Evolutionary conservation across 306 rosid species (phyloP).

Genomic region (Sphenostylis stenocarpa): DNA sequence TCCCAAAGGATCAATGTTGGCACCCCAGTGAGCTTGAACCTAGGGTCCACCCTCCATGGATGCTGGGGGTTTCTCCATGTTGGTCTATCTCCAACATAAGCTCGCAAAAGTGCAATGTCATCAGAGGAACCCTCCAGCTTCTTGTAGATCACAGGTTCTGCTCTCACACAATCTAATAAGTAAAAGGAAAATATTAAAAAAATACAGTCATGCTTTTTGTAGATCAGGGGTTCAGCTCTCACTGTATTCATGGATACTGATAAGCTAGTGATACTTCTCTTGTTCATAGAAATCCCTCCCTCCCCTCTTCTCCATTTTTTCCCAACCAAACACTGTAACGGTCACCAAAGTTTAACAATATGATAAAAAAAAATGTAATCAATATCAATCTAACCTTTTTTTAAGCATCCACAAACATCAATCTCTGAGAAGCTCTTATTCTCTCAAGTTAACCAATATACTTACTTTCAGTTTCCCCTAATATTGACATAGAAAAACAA

Average conservation of each 20-base stretch:
- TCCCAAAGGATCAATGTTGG: constrained; percentile 83
- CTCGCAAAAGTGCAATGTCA: constrained; percentile 68
- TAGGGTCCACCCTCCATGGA: constrained; percentile 80
- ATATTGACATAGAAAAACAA: too few relatives aligned
- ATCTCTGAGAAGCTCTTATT: not conserved
- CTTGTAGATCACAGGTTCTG: constrained; percentile 83
- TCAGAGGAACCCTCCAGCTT: constrained; percentile 64
- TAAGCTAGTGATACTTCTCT: not conserved
- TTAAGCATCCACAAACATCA: not conserved
- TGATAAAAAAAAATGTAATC: not conserved
- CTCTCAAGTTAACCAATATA: not conserved
- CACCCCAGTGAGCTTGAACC: constrained; percentile 76
- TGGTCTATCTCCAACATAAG: constrained; percentile 82
- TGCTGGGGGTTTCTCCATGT: constrained; percentile 87
- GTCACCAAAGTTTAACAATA: not conserved
- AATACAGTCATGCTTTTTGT: constrained; percentile 45
- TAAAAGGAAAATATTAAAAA: not conserved
- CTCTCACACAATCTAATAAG: constrained; percentile 80
- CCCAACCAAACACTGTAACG: too few relatives aligned
- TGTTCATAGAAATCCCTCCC: too few relatives aligned
- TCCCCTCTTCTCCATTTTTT: not conserved
- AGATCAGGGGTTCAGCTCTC: constrained; percentile 80
- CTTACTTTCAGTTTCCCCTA: not conserved
- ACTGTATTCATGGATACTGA: constrained; percentile 3
- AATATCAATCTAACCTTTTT: not conserved